These are phyloP conservation scores for Wilcoxina mikolae DNA, from an alignment of 495 filamentous ascomycete species.

Conservation along the genomic window DNA sequence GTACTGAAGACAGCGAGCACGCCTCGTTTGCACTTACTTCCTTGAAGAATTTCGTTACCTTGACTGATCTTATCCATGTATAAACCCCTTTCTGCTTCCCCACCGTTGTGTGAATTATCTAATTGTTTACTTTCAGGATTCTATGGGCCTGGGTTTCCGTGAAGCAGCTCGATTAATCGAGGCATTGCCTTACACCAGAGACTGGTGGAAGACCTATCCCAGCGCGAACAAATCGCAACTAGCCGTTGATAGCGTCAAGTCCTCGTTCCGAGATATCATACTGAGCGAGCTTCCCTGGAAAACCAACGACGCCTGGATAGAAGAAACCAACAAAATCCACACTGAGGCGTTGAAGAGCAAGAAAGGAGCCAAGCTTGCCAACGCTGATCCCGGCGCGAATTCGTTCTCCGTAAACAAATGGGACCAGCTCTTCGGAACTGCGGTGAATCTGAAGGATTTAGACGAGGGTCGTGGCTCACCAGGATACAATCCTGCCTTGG, in stretches of 20 bases:
- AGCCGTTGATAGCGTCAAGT: background rate
- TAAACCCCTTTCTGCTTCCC: too few species aligned
- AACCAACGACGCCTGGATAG: background rate
- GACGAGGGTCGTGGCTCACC: background rate
- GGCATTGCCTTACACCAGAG: background rate
- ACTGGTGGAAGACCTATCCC: background rate
- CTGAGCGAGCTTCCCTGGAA: background rate
- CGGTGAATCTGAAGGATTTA: background rate
- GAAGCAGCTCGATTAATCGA: background rate
- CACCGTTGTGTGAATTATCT: too few species aligned
- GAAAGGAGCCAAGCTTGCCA: background rate
- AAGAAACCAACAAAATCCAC: background rate
- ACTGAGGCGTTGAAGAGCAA: background rate
- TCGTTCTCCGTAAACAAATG: background rate
- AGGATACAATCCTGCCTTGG: background rate
- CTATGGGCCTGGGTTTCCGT: background rate
- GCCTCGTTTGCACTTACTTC: background rate
- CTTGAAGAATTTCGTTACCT: background rate
- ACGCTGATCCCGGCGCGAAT: background rate
- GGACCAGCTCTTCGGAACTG: background rate
- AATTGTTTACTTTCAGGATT: too few species aligned
- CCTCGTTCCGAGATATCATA: background rate
- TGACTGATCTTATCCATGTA: background rate
- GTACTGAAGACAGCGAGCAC: background rate
- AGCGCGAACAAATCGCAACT: background rate